Evolutionary conservation across 208 protist genomes (phyloP).

Genomic region (Phytomonas sp.): DNA sequence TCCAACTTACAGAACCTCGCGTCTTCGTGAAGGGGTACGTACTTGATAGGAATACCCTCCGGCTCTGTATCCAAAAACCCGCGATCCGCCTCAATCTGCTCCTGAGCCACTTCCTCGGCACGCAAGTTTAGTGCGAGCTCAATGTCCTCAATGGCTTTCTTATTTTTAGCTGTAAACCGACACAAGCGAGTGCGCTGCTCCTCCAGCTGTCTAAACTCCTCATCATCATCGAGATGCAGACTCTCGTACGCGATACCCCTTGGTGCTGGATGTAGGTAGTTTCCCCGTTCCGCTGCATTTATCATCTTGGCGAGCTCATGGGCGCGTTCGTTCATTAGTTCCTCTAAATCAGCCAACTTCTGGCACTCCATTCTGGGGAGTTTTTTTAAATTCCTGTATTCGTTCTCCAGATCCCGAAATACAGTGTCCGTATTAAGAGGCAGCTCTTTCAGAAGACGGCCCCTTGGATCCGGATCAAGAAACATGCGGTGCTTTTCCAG

Average conservation of each 20-base stretch:
- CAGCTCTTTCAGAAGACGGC: conserved; percentile 45
- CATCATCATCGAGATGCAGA: conserved; percentile 58
- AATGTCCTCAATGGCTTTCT: conserved; percentile 34
- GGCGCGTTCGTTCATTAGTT: conserved; percentile 71
- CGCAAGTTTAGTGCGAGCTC: conserved; percentile 56
- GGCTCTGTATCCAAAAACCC: conserved; percentile 64
- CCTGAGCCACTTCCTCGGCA: conserved; percentile 59
- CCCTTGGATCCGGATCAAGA: conserved; percentile 63
- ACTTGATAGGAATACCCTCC: conserved; percentile 42
- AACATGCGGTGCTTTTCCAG: conserved; percentile 47
- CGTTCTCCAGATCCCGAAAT: conserved; percentile 42
- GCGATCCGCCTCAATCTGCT: conserved; percentile 55
- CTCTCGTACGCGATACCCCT: conserved; percentile 45
- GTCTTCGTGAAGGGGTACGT: conserved; percentile 60
- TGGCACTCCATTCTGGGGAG: conserved; percentile 38
- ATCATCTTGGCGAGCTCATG: conserved; percentile 63
- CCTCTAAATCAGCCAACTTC: conserved; percentile 53
- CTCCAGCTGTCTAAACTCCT: conserved; percentile 62
- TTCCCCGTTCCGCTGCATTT: conserved; percentile 47
- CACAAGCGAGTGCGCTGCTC: conserved; percentile 50
- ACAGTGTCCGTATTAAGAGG: conserved; percentile 50
- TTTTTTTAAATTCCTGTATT: conserved; percentile 55
- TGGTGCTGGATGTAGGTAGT: conserved; percentile 37
- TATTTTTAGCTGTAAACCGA: conserved; percentile 54
- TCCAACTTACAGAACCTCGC: conserved; percentile 54